Evolutionary conservation across 257 asterid species (phyloP), one percentile per base, ranked within the genome.

Genomic region (Coffea canephora): DNA sequence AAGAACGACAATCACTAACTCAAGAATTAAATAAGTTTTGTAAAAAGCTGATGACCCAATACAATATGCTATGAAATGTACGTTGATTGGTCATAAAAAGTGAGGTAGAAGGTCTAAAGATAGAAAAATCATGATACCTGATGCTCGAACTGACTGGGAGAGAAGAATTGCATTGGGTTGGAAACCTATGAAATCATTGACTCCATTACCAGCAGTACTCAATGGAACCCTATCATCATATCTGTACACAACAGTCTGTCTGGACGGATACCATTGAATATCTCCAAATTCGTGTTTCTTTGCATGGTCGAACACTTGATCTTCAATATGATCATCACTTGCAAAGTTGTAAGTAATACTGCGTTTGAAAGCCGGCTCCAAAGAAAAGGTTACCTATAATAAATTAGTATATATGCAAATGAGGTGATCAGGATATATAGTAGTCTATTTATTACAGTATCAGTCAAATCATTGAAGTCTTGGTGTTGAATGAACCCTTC

Each of bases 221-320:
- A 88, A 14, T 11, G 97, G 86, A 69, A 90, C 86, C 36, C 98
- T 87, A 59, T 86, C 70, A 14, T 95, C 98, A 81, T 93, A 90
- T 76, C 94, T 86, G 54, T 91, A 91, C 9, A 95, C 97, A 0
- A 92, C 97, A 0, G 82, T 85, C n/a, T 83, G 89, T 71, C 43
- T 77, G 8, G 98, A 95, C n/a, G 98, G 98, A 77, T 93, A 93
- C 98, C 98, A 95, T 48, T 90, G 98, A 45, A 95, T 88, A 78
- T 95, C 96, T 11, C 91, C 98, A 77, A 93, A 95, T 86, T 95
- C 98, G 2, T 90, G 85, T 52, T 78, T 87, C 49, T 80, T 91
- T 39, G 87, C 93, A 77, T 93, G 97, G 16, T 87, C 89, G 79
- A 89, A 78, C 45, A 83, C 86, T 25, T 91, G 90, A 19, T 87